phyloP scores from a whole-genome alignment of 2,329 filamentous ascomycete genomes.

The Ilyonectria mors-panacis region DNA sequence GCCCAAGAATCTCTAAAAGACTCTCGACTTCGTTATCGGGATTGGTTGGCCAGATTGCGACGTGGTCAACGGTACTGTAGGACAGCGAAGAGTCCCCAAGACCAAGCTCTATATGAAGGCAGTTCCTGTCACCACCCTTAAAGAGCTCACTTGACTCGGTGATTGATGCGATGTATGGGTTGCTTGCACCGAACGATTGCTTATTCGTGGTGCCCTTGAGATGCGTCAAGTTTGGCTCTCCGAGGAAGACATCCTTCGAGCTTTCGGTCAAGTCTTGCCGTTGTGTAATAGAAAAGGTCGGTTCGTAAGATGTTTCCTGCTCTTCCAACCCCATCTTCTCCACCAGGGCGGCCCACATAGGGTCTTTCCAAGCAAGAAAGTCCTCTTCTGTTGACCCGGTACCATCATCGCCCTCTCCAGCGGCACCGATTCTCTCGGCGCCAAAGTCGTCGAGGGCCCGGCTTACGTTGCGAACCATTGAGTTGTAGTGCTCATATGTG shows the following conservation, averaged over 20 bases:
- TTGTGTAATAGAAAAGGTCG: slow-evolving; percentile 87
- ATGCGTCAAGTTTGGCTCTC: slow-evolving; percentile 96
- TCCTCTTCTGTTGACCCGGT: slow-evolving; percentile 99
- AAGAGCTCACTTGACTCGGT: slow-evolving; percentile 92
- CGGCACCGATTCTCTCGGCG: slow-evolving; percentile 84
- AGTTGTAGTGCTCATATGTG: slow-evolving; percentile 99
- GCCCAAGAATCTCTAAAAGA: slow-evolving; percentile 83
- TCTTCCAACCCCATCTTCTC: slow-evolving; percentile 91
- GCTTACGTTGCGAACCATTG: slow-evolving; percentile 94
- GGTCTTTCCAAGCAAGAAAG: slow-evolving; percentile 98
- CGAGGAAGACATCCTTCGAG: slow-evolving; percentile 88
- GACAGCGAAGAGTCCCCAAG: slow-evolving; percentile 89
- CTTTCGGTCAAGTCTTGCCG: slow-evolving; percentile 80
- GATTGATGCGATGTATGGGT: slow-evolving; percentile 97
- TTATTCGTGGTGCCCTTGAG: slow-evolving; percentile 87
- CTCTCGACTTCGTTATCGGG: slow-evolving; percentile 92
- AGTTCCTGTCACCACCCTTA: slow-evolving; percentile 90
- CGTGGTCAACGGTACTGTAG: slow-evolving; percentile 97
- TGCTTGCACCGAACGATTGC: slow-evolving; percentile 90
- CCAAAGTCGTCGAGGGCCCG: slow-evolving; percentile 85
- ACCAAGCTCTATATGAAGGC: slow-evolving; percentile 95
- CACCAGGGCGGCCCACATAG: slow-evolving; percentile 92
- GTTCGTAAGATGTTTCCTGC: slow-evolving; percentile 95
- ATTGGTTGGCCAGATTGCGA: slow-evolving; percentile 97
- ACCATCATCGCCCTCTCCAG: slow-evolving; percentile 96